Evolutionary conservation across 441 rosid genomes (phyloP).

Genomic region (Gossypium gossypioides): DNA sequence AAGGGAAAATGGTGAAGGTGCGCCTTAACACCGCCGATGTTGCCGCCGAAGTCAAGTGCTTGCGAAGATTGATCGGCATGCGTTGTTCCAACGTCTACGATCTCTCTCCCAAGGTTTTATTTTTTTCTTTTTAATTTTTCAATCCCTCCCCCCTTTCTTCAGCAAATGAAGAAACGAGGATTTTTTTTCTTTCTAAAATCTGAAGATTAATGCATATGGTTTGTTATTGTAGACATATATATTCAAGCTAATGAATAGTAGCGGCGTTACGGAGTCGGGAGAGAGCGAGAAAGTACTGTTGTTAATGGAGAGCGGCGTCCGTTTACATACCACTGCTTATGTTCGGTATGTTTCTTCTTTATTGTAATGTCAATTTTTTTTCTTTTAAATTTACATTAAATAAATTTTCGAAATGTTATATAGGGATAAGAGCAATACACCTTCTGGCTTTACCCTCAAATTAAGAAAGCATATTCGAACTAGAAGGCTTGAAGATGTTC

Average conservation of each 20-base stretch:
- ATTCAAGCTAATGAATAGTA: constrained; percentile 93
- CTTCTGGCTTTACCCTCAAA: constrained; percentile 93
- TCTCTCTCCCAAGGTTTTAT: constrained; percentile 77
- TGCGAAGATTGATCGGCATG: constrained; percentile 82
- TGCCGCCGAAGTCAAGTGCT: constrained; percentile 93
- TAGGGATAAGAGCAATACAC: constrained; percentile 94
- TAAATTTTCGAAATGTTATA: not conserved
- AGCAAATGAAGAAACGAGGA: too few relatives aligned
- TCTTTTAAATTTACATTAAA: not conserved
- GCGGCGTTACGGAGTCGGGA: constrained; percentile 87
- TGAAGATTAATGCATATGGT: not conserved
- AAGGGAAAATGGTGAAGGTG: constrained; percentile 56
- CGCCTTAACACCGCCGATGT: constrained; percentile 97
- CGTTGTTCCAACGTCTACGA: constrained; percentile 95
- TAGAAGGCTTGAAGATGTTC: constrained; percentile 93
- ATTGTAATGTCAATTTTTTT: not conserved
- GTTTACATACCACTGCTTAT: constrained; percentile 83
- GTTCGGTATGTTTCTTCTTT: constrained; percentile 35
- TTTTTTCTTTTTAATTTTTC: not conserved
- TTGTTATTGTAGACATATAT: constrained; percentile 51
- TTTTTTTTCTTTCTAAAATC: not conserved
- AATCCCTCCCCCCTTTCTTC: not conserved
- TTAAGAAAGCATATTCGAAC: constrained; percentile 84
- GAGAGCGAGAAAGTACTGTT: constrained; percentile 89
- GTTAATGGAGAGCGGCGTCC: constrained; percentile 91